Percentiles rank a stretch among this genome's conserved stretches.
These are phyloP conservation scores for Solanum hybrid DNA, from an alignment of 305 asterid species.

Conservation along the genomic window DNA sequence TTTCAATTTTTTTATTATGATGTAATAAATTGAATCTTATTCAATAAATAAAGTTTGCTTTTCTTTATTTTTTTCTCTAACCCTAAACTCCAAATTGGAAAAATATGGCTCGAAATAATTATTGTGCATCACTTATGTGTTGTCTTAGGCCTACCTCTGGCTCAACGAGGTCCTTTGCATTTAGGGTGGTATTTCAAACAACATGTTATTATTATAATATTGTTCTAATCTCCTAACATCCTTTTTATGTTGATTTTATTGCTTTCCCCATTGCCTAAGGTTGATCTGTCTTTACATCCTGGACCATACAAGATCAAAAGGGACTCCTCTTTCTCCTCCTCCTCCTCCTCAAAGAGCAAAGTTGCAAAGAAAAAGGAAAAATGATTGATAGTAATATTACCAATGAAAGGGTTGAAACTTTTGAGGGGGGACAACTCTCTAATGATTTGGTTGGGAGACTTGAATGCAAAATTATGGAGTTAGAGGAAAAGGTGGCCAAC, in stretches of 20 bases:
- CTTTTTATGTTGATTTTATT: neutral
- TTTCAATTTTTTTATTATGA: too few relatives aligned
- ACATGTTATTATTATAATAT: neutral
- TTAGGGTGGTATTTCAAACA: neutral
- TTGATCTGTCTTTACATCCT: too few relatives aligned
- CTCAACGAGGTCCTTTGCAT: too few relatives aligned
- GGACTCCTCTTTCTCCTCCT: neutral
- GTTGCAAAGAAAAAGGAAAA: neutral
- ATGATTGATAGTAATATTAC: neutral
- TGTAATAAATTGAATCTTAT: too few relatives aligned
- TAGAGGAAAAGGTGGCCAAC: neutral
- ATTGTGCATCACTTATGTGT: too few relatives aligned
- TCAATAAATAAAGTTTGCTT: too few relatives aligned
- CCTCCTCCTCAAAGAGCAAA: neutral
- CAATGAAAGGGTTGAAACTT: neutral
- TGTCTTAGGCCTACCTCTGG: too few relatives aligned
- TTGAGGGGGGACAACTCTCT: neutral
- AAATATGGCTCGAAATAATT: too few relatives aligned
- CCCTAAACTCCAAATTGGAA: too few relatives aligned
- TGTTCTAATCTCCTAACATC: neutral
- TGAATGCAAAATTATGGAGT: neutral
- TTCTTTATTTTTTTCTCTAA: too few relatives aligned
- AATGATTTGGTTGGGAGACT: neutral
- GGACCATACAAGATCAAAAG: too few relatives aligned
- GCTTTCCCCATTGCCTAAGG: too few relatives aligned